Percentiles rank a stretch among this genome's conserved stretches.
Conservation (phyloP, 2,329 filamentous ascomycete genomes). For the Epichloe scottii region DNA sequence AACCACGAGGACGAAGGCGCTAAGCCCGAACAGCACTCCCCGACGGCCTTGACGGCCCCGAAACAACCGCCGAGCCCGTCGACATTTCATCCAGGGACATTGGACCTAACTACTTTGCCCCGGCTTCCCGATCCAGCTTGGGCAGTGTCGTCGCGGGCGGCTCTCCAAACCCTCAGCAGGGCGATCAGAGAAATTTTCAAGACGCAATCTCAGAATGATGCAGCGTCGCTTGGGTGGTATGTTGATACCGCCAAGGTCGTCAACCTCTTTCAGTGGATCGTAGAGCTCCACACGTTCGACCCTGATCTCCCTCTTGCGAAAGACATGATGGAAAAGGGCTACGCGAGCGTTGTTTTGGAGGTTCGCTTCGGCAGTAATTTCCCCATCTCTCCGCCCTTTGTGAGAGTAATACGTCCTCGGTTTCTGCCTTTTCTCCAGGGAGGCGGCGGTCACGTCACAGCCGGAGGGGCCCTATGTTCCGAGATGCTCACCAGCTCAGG, state of each 20-base stretch:
- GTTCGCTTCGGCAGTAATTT: slow-evolving; percentile 67
- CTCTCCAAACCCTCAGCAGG: slow-evolving; percentile 13
- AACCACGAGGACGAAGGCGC: not conserved
- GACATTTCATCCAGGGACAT: slow-evolving; percentile 50
- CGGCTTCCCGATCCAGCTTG: slow-evolving; percentile 35
- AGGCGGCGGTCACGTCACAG: slow-evolving; percentile 77
- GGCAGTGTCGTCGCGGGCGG: slow-evolving; percentile 16
- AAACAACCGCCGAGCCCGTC: not conserved
- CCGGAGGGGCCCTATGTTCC: slow-evolving; percentile 74
- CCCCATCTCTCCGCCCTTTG: slow-evolving; percentile 70
- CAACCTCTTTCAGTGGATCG: slow-evolving; percentile 84
- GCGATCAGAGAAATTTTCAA: slow-evolving; percentile 54
- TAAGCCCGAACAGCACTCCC: no score
- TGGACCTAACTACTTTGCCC: slow-evolving; percentile 50
- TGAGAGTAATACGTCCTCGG: slow-evolving; percentile 68
- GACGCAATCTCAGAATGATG: slow-evolving; percentile 47
- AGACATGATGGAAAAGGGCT: slow-evolving; percentile 54
- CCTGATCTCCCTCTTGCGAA: slow-evolving; percentile 51
- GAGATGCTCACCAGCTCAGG: slow-evolving; percentile 73
- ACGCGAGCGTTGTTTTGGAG: slow-evolving; percentile 65
- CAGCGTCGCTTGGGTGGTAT: slow-evolving; percentile 70
- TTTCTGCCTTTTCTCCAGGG: slow-evolving; percentile 60
- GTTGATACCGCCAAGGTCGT: slow-evolving; percentile 53
- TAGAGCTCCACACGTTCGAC: slow-evolving; percentile 79
- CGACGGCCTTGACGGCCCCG: no score